Evolutionary conservation across 495 filamentous ascomycete species (phyloP).

Genomic region (Tuber brumale): DNA sequence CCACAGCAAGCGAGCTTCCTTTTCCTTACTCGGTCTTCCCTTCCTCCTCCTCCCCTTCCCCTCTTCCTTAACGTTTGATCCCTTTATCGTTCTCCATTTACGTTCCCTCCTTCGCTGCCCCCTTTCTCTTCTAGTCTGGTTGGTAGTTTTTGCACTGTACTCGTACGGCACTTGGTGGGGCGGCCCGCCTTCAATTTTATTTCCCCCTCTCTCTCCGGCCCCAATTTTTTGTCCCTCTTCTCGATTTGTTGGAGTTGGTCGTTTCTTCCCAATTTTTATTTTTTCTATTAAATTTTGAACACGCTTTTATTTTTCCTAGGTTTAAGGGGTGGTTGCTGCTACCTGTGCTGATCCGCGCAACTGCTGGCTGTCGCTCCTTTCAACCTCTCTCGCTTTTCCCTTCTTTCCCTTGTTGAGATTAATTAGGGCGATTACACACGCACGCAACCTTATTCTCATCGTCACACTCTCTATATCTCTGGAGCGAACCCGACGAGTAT

Average conservation of each 20-base stretch:
- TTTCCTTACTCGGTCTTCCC: not conserved
- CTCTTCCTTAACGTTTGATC: conserved; percentile 1
- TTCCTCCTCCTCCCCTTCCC: not conserved
- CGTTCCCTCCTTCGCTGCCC: not conserved
- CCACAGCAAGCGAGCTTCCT: not conserved
- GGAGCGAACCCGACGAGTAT: not conserved
- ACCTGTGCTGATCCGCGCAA: not conserved
- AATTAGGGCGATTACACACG: conserved; percentile 3
- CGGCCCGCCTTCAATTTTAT: not conserved
- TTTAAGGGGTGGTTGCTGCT: not conserved
- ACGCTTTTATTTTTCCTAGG: not conserved
- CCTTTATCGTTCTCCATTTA: not conserved
- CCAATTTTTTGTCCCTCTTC: not conserved
- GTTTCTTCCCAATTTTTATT: not conserved
- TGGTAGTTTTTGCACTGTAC: not conserved
- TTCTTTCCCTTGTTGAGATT: not conserved
- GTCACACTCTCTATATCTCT: not conserved
- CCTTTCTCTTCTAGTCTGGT: not conserved
- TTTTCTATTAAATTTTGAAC: not conserved
- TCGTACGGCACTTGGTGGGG: not conserved
- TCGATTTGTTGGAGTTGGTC: not conserved
- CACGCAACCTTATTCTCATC: conserved; percentile 5
- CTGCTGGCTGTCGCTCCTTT: not conserved
- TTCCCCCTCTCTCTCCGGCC: not conserved
- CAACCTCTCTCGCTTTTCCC: not conserved